These are phyloP conservation scores for Fusarium sp. DNA, from an alignment of 2,329 filamentous ascomycete species.

Conservation along the genomic window DNA sequence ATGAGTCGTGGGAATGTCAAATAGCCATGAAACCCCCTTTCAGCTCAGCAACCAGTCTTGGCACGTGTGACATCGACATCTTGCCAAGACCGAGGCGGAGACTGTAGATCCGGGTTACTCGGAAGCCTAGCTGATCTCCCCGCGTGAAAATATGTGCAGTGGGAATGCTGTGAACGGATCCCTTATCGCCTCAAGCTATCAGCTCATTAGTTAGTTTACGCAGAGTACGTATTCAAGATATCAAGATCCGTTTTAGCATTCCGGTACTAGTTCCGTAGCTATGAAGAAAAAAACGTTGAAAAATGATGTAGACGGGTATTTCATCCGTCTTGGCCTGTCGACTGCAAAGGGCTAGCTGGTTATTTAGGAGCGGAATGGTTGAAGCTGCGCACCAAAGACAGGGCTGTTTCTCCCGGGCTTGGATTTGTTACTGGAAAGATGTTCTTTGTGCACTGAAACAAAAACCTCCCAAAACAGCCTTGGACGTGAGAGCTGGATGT, in stretches of 20 bases:
- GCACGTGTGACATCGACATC: background rate
- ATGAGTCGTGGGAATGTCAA: too few species aligned
- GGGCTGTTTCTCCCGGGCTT: background rate
- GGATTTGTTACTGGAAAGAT: background rate
- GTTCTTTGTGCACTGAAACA: rapidly evolving
- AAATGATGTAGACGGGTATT: background rate
- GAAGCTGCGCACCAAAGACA: background rate
- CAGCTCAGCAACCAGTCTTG: background rate
- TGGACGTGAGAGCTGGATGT: background rate
- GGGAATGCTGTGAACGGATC: background rate
- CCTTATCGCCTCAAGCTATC: background rate
- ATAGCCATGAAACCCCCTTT: too few species aligned
- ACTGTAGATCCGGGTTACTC: constrained; percentile 17
- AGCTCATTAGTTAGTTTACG: background rate
- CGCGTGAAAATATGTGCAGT: background rate
- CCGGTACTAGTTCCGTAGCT: background rate
- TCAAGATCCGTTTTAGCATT: too few species aligned
- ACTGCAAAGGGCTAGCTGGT: background rate
- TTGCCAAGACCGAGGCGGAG: background rate
- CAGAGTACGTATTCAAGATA: background rate
- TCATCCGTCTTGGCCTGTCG: background rate
- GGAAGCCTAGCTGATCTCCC: background rate
- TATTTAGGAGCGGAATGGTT: background rate
- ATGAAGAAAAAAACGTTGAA: background rate
- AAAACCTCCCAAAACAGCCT: background rate